Evolutionary conservation across 2,329 filamentous ascomycete species (phyloP).

Genomic region (Westerdykella ornata): DNA sequence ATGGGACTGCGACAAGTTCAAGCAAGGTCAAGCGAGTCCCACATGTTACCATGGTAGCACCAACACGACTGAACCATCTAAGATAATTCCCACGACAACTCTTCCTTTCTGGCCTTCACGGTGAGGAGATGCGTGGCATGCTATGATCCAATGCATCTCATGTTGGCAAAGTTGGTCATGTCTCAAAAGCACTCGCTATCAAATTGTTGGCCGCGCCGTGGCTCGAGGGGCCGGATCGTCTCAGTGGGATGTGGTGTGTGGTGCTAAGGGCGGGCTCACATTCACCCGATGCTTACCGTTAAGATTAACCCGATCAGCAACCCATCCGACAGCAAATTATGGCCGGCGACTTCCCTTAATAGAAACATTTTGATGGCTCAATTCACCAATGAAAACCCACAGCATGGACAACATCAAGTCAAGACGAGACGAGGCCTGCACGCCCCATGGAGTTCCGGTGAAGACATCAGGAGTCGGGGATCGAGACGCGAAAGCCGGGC

Average conservation of each 20-base stretch:
- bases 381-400: conserved; percentile 18
- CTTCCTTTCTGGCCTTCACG: conserved; percentile 2
- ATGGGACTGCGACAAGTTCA: conserved; percentile 3
- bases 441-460: conserved; percentile 13
- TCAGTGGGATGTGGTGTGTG: conserved; percentile 1
- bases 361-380: conserved; percentile 6
- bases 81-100: neutral
- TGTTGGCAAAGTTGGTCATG: conserved; percentile 6
- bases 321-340: conserved; percentile 8
- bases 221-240: too few relatives aligned
- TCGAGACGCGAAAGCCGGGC: conserved; percentile 6
- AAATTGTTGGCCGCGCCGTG: conserved; percentile 3
- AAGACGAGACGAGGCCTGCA: conserved; percentile 20
- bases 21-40: conserved; percentile 15
- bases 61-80: neutral
- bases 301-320: conserved; percentile 16
- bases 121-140: conserved; percentile 12
- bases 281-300: conserved; percentile 22
- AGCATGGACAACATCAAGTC: conserved; percentile 8
- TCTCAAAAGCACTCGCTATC: conserved; percentile 17
- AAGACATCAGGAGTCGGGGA: conserved; percentile 8
- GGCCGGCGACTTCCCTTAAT: conserved; percentile 12
- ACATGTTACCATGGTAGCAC: neutral
- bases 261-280: conserved; percentile 14
- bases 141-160: conserved; percentile 9